These are phyloP conservation scores for Linum tenue DNA, from an alignment of 345 rosid species.

Conservation along the genomic window DNA sequence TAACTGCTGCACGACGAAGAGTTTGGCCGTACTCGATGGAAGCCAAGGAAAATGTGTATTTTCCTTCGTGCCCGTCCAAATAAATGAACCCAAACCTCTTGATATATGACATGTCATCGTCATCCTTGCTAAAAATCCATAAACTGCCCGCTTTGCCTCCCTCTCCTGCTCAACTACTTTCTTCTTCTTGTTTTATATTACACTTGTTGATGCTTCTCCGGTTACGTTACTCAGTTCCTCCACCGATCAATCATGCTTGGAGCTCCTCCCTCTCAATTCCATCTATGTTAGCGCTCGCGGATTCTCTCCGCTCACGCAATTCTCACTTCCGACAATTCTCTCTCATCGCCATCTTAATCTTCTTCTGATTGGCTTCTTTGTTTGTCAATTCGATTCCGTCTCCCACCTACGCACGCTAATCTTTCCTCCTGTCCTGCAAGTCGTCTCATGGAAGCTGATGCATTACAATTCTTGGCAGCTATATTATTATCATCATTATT, in stretches of 20 bases:
- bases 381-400: slow-evolving; percentile 24
- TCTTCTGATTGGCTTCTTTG: slow-evolving; percentile 13
- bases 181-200: not conserved
- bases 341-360: slow-evolving; percentile 7
- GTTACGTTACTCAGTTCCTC: too few relatives aligned
- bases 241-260: slow-evolving; percentile 27
- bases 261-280: slow-evolving; percentile 16
- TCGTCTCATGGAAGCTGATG: slow-evolving; percentile 22
- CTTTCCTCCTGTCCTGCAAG: slow-evolving; percentile 35
- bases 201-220: too few relatives aligned
- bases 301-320: slow-evolving; percentile 2
- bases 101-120: too few relatives aligned
- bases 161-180: not conserved
- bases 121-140: too few relatives aligned
- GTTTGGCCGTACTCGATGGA: too few relatives aligned
- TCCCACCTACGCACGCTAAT: slow-evolving; percentile 5
- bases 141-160: too few relatives aligned
- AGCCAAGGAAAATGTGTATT: too few relatives aligned
- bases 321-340: slow-evolving; percentile 4
- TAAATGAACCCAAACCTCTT: too few relatives aligned
- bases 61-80: too few relatives aligned
- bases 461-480: too few relatives aligned
- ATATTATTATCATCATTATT: too few relatives aligned
- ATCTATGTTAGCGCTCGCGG: not conserved
- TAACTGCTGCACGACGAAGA: too few relatives aligned